Conservation (phyloP, 2,329 filamentous ascomycete genomes). For the Colletotrichum tropicale region DNA sequence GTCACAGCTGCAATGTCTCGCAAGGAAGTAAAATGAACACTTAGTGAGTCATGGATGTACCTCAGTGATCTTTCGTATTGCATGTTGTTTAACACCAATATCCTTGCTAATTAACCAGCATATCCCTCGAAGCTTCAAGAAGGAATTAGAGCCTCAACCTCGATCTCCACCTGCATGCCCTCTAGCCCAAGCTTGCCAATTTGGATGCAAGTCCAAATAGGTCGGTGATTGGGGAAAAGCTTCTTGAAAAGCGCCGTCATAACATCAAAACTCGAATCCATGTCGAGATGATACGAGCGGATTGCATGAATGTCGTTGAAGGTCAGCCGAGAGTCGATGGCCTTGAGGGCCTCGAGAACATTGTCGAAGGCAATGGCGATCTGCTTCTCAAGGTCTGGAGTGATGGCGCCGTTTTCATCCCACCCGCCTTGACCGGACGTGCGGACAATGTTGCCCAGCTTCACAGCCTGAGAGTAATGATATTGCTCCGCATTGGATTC, state of each 20-base stretch:
- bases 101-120: background rate
- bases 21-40: background rate
- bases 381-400: conserved; percentile 35
- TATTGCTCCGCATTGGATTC: conserved; percentile 25
- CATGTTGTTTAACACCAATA: background rate
- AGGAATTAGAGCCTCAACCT: conserved; percentile 48
- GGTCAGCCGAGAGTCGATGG: conserved; percentile 32
- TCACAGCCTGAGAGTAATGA: conserved; percentile 30
- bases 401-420: conserved; percentile 22
- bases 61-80: background rate
- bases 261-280: conserved; percentile 31
- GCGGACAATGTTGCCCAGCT: conserved; percentile 27
- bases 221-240: conserved; percentile 56
- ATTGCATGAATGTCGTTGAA: conserved; percentile 30
- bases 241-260: conserved; percentile 52
- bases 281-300: conserved; percentile 28
- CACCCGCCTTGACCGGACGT: conserved; percentile 30
- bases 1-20: background rate
- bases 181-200: conserved; percentile 50
- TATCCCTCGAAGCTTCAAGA: background rate
- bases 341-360: conserved; percentile 25
- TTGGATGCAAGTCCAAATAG: conserved; percentile 58
- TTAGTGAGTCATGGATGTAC: background rate
- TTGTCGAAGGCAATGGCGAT: conserved; percentile 41
- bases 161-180: conserved; percentile 63